A percentile compares a stretch with the other conserved stretches of the same genome.
These are phyloP conservation scores for Chlorella sp. DNA, from an alignment of 139 green algal species.

Conservation along the genomic window DNA sequence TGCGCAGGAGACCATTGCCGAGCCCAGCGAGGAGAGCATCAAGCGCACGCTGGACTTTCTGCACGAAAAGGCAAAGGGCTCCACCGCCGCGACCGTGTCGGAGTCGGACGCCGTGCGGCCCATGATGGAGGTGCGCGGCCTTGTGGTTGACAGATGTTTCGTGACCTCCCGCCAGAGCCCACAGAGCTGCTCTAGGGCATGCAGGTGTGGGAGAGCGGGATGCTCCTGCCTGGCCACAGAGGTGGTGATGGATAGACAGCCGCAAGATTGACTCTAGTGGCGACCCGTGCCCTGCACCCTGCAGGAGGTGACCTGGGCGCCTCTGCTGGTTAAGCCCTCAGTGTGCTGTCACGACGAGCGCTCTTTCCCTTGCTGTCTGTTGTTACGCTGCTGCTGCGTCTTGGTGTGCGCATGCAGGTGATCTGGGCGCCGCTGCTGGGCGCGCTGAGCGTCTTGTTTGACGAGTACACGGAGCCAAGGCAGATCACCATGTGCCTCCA, in stretches of 20 bases:
- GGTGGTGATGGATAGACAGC: no score
- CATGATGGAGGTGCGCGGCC: conserved; percentile 87
- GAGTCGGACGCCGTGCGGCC: conserved; percentile 63
- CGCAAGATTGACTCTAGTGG: no score
- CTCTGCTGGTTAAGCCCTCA: no score
- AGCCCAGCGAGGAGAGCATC: conserved; percentile 61
- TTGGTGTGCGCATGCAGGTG: conserved; percentile 19
- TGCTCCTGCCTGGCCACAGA: no score
- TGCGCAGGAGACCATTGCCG: conserved; percentile 6
- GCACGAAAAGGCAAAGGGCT: conserved; percentile 68
- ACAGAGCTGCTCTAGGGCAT: no score
- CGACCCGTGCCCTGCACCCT: no score
- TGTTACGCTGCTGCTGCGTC: neutral
- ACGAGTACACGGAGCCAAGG: conserved; percentile 61
- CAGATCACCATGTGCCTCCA: conserved; percentile 54
- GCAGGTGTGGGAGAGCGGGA: no score
- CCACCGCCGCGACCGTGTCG: conserved; percentile 68
- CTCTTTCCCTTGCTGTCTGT: no score
- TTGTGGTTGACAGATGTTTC: no score
- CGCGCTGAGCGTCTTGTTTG: conserved; percentile 80
- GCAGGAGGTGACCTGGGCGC: no score
- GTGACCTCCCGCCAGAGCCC: no score
- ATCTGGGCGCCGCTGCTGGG: conserved; percentile 91
- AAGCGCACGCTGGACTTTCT: conserved; percentile 23
- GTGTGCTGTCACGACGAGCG: no score